A percentile compares a stretch with the other conserved stretches of the same genome.
phyloP scores from a whole-genome alignment of 2,329 filamentous ascomycete species.

The Claviceps cyperi region DNA sequence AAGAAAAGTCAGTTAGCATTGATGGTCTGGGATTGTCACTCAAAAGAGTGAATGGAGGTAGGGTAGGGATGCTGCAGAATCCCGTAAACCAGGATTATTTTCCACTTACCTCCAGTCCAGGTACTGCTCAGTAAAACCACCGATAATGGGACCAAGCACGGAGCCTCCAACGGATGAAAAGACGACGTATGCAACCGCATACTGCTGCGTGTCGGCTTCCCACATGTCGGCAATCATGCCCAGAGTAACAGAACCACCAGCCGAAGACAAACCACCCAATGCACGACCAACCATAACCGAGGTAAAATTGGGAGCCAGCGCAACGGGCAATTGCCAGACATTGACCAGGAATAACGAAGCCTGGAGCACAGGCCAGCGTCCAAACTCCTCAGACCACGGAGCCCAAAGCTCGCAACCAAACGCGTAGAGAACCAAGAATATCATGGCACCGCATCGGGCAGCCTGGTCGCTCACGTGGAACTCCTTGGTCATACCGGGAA shows the following conservation, averaged over 20 bases:
- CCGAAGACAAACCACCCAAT: conserved; percentile 55
- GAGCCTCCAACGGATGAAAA: conserved; percentile 70
- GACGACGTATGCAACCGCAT: conserved; percentile 61
- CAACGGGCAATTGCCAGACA: conserved; percentile 59
- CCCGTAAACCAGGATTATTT: not conserved
- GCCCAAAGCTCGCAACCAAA: conserved; percentile 85
- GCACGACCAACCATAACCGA: conserved; percentile 56
- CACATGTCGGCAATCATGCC: conserved; percentile 66
- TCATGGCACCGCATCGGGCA: conserved; percentile 58
- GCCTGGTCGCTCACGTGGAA: conserved; percentile 55
- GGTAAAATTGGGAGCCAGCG: conserved; percentile 57
- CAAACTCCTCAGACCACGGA: conserved; percentile 74
- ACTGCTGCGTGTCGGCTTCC: conserved; percentile 57
- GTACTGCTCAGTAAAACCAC: conserved; percentile 57
- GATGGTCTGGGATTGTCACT: not conserved
- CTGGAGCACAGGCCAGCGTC: conserved; percentile 63
- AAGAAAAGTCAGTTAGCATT: not conserved
- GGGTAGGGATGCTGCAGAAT: not conserved
- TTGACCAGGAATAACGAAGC: conserved; percentile 62
- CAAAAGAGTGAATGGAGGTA: not conserved
- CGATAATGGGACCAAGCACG: conserved; percentile 63
- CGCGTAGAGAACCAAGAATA: conserved; percentile 67
- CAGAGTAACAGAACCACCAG: conserved; percentile 58
- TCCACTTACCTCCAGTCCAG: conserved; percentile 45
- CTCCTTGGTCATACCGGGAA: conserved; percentile 48